Percentiles rank a stretch among this genome's conserved stretches.
Evolutionary conservation across 1,284 basidiomycete species (phyloP).

Genomic region (Laetiporus sulphureus): DNA sequence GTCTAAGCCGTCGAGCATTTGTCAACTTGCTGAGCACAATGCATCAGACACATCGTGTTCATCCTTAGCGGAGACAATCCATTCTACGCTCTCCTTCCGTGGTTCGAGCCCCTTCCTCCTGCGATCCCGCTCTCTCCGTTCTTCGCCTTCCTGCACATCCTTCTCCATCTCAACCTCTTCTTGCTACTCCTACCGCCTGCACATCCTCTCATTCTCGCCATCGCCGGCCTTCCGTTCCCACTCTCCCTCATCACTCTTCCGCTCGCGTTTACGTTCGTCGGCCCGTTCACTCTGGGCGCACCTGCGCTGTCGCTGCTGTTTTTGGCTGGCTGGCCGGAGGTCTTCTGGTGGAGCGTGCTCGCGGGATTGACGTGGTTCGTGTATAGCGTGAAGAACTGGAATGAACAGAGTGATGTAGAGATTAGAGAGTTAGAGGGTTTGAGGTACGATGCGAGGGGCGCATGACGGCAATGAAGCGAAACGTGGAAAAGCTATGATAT

Average conservation of each 20-base stretch:
- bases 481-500: too few species aligned
- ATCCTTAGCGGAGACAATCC: constrained; percentile 17
- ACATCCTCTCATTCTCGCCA: constrained; percentile 9
- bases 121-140: constrained; percentile 13
- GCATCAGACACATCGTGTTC: constrained; percentile 20
- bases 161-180: constrained; percentile 17
- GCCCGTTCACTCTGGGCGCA: constrained; percentile 14
- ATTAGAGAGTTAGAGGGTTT: constrained; percentile 19
- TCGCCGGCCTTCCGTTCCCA: constrained; percentile 4
- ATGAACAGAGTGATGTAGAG: constrained; percentile 15
- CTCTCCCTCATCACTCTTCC: constrained; percentile 2
- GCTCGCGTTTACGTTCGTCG: constrained; percentile 14
- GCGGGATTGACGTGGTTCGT: constrained; percentile 14
- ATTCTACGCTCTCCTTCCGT: constrained; percentile 15
- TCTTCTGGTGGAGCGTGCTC: constrained; percentile 21
- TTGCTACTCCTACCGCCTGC: constrained; percentile 12
- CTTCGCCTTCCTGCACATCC: constrained; percentile 18
- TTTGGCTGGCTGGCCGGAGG: constrained; percentile 15
- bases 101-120: constrained; percentile 1
- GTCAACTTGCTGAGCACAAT: background rate
- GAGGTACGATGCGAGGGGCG: constrained; percentile 23
- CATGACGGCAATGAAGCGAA: constrained; percentile 9
- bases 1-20: constrained; percentile 1
- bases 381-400: constrained; percentile 16
- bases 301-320: constrained; percentile 16